These are phyloP conservation scores for Neofusicoccum parvum DNA, from an alignment of 2,329 filamentous ascomycete genomes.

Conservation along the genomic window DNA sequence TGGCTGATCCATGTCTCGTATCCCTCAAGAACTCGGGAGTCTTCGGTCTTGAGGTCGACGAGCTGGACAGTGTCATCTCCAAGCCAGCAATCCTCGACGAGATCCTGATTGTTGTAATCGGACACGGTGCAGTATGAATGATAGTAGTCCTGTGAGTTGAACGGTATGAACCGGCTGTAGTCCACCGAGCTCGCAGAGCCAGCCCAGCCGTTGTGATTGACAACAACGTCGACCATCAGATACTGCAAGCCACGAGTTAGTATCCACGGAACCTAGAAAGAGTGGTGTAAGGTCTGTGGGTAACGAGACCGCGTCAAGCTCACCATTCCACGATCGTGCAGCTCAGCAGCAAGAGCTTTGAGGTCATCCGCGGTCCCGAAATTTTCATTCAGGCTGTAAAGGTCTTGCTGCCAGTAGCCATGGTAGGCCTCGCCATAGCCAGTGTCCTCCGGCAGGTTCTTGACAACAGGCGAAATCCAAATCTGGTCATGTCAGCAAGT, in stretches of 20 bases:
- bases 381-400: conserved; percentile 58
- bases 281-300: not conserved
- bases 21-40: conserved; percentile 23
- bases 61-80: conserved; percentile 50
- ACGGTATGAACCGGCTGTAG: conserved; percentile 56
- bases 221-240: conserved; percentile 63
- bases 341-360: conserved; percentile 55
- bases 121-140: conserved; percentile 61
- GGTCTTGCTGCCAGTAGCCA: conserved; percentile 57
- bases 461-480: conserved; percentile 53
- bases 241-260: conserved; percentile 38
- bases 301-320: not conserved
- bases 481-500: conserved; percentile 29
- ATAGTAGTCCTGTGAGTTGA: conserved; percentile 61
- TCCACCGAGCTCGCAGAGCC: conserved; percentile 53
- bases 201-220: conserved; percentile 59
- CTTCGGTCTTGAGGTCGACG: conserved; percentile 51
- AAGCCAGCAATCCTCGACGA: conserved; percentile 53
- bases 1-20: conserved; percentile 21
- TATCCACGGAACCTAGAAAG: not conserved
- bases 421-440: conserved; percentile 50
- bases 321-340: conserved; percentile 60
- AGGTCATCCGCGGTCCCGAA: conserved; percentile 64
- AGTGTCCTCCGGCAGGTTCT: conserved; percentile 45
- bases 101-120: conserved; percentile 56